Base-by-base conservation (phyloP, 2,329 filamentous ascomycete species). In the Beauveria rudraprayagi region DNA sequence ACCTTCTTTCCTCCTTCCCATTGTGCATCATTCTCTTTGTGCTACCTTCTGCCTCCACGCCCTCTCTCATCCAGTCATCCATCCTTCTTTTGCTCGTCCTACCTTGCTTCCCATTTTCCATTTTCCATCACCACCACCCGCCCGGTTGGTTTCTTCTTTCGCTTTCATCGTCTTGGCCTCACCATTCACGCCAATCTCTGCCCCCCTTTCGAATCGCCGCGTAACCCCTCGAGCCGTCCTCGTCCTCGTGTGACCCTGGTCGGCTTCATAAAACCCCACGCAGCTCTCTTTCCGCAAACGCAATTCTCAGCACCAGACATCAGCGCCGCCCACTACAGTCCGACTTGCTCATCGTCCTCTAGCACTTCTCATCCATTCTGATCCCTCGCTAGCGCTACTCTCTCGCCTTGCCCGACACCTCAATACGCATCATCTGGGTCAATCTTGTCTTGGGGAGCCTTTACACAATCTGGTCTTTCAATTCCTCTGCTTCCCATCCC, bases 231-330 rank as follows among this genome's bases (percentile, higher is more conserved):
- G 5, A 16, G n/a, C n/a, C 47, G 7, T 17, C 26, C 47, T 30
- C 47, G n/a, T 50, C 22, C 44, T 57, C 55, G 46, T 57, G 55
- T 50, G 55, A 57, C 55, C 44, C 37, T 22, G 44, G 55, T 40
- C 44, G 10, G 17, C 44, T 41, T 50, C 41, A 50, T 56, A 50
- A 40, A 50, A 19, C 55, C 44, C 16, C 14, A 19, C 17, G 30
- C 50, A 24, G 8, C 50, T 37, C 30, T 30, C n/a, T 53, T 40
- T 9, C 30, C 14, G n/a, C 50, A 19, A 40, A n/a, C 14, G 28
- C 22, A 16, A n/a, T 37, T 16, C 34, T 37, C 46, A 28, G 24
- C 22, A 16, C 14, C 46, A 48, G 51, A 41, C 30, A 41, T 19
- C 34, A 30, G 34, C n/a, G 48, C 43, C 28, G 19, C 34, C 34